Percentiles rank a stretch among this genome's conserved stretches.
phyloP scores from a whole-genome alignment of 805 yeast species.

The Lipomyces kockii region DNA sequence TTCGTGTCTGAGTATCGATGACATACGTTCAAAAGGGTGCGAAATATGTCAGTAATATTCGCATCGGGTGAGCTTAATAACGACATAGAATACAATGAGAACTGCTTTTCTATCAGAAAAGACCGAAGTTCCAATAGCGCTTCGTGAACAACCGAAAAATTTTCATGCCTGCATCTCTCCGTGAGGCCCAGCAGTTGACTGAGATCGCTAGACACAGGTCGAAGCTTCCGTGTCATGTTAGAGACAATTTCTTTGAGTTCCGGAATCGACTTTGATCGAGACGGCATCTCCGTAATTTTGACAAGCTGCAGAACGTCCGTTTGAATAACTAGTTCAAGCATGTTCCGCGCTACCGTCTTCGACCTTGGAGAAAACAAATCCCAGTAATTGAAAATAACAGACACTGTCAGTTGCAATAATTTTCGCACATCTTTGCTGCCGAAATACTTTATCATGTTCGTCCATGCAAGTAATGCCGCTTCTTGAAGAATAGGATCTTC shows the following conservation, averaged over 20 bases:
- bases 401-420: conserved; percentile 72
- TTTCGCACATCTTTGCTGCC: conserved; percentile 62
- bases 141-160: conserved; percentile 72
- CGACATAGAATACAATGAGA: conserved; percentile 18
- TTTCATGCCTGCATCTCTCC: conserved; percentile 62
- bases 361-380: conserved; percentile 54
- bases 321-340: conserved; percentile 49
- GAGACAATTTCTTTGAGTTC: conserved; percentile 19
- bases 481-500: conserved; percentile 64
- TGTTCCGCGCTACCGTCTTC: conserved; percentile 55
- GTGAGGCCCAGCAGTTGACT: conserved; percentile 48
- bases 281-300: conserved; percentile 40
- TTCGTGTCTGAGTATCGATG: conserved; percentile 39
- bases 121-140: conserved; percentile 43
- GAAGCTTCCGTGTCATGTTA: not conserved
- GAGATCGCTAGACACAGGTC: conserved; percentile 12
- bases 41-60: conserved; percentile 33
- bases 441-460: conserved; percentile 59
- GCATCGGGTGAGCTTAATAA: conserved; percentile 9
- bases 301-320: conserved; percentile 34
- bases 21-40: conserved; percentile 41
- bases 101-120: conserved; percentile 19
- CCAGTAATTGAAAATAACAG: conserved; percentile 76
- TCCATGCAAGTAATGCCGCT: conserved; percentile 71
- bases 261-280: conserved; percentile 20